Evolutionary conservation across 2,329 filamentous ascomycete genomes (phyloP).

Genomic region (Fusarium subglutinans): DNA sequence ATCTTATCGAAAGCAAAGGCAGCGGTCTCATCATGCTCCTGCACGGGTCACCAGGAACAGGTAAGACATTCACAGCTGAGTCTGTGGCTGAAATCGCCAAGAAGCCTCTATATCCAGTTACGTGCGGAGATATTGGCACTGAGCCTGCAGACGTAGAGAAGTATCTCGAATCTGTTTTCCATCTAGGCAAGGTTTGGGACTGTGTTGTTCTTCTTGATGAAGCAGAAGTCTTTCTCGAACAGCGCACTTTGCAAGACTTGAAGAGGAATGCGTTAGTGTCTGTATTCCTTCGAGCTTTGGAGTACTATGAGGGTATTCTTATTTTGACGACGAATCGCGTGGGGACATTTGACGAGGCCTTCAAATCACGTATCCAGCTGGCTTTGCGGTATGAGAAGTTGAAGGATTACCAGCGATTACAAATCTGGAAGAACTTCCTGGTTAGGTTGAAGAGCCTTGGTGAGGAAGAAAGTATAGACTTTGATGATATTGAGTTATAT

Average conservation of each 20-base stretch:
- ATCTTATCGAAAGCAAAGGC: constrained; percentile 15
- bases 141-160: constrained; percentile 25
- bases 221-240: constrained; percentile 18
- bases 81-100: constrained; percentile 29
- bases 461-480: not conserved
- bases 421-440: constrained; percentile 14
- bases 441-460: not conserved
- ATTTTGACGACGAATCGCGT: constrained; percentile 17
- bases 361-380: constrained; percentile 10
- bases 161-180: constrained; percentile 23
- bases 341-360: constrained; percentile 13
- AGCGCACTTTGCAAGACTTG: not conserved
- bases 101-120: constrained; percentile 28
- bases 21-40: constrained; percentile 7
- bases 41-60: not conserved
- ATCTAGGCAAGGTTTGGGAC: constrained; percentile 25
- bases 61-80: constrained; percentile 28
- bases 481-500: not conserved
- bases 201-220: constrained; percentile 18
- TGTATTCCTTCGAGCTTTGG: constrained; percentile 1
- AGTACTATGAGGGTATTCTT: not conserved
- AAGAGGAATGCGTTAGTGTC: not conserved
- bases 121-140: constrained; percentile 30
- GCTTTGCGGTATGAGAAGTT: constrained; percentile 7
- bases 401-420: not conserved